These are phyloP conservation scores for Friedmanniomyces endolithicus DNA, from an alignment of 495 filamentous ascomycete genomes.

Conservation along the genomic window DNA sequence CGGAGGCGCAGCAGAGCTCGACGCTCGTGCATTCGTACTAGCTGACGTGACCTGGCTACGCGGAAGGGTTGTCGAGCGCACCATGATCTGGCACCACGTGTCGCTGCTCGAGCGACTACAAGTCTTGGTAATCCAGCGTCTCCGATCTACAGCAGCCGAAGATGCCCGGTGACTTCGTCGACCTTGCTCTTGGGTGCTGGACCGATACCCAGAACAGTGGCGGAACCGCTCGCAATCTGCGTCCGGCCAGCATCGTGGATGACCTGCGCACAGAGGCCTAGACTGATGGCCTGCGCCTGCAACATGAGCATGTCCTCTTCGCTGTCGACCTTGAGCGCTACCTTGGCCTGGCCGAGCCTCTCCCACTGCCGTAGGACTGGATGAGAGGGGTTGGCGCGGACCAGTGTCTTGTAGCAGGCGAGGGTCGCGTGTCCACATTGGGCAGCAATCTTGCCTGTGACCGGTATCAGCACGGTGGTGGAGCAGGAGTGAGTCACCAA, in stretches of 20 bases:
- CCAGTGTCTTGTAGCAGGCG: conserved; percentile 82
- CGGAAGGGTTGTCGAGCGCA: too few species aligned
- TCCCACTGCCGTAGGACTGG: conserved; percentile 79
- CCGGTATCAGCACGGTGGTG: neutral
- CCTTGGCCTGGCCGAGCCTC: conserved; percentile 71
- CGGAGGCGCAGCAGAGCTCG: too few species aligned
- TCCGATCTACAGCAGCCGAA: conserved; percentile 64
- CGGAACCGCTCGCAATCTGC: conserved; percentile 85
- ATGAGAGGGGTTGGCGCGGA: conserved; percentile 42
- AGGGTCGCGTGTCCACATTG: conserved; percentile 94
- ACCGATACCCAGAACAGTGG: conserved; percentile 81
- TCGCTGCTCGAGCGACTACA: too few species aligned
- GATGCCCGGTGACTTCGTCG: conserved; percentile 69
- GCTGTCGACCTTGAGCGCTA: conserved; percentile 70
- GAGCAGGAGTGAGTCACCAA: neutral
- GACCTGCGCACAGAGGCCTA: conserved; percentile 76
- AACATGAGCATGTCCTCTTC: conserved; percentile 72
- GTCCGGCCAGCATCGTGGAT: conserved; percentile 93
- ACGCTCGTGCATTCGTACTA: too few species aligned
- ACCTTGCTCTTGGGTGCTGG: conserved; percentile 79
- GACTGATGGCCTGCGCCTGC: conserved; percentile 63
- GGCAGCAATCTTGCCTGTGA: conserved; percentile 85
- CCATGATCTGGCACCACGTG: too few species aligned
- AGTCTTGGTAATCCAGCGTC: too few species aligned
- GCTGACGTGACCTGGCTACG: too few species aligned